Evolutionary conservation across 129 eudicot genomes (phyloP).

Genomic region (Mikania micrantha): DNA sequence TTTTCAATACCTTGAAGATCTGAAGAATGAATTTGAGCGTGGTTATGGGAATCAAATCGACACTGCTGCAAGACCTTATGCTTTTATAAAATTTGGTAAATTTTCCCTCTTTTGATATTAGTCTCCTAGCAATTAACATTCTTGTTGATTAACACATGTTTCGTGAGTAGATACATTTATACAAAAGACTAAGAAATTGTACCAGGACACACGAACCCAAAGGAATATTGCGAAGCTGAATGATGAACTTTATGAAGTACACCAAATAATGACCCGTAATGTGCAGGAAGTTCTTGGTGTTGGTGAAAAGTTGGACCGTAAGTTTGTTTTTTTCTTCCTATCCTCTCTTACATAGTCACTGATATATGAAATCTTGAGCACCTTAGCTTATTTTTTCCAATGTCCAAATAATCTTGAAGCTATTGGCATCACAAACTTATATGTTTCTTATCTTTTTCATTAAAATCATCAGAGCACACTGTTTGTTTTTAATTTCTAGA

Average conservation of each 20-base stretch:
- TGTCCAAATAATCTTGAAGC: neutral
- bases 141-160: neutral
- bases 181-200: constrained; percentile 86
- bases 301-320: constrained; percentile 99
- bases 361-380: neutral
- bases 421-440: neutral
- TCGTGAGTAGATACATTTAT: constrained; percentile 65
- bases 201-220: constrained; percentile 96
- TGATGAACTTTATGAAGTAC: constrained; percentile 98
- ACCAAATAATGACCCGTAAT: constrained; percentile 97
- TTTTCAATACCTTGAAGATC: constrained; percentile 93
- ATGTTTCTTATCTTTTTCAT: neutral
- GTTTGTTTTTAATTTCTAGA: neutral
- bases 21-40: constrained; percentile 90
- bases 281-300: constrained; percentile 99
- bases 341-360: neutral
- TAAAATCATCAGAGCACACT: neutral
- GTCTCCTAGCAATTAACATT: neutral
- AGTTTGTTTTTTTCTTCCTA: too few species aligned
- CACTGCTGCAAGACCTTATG: constrained; percentile 97
- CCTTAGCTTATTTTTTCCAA: neutral
- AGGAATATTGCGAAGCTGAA: constrained; percentile 81
- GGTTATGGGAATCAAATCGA: constrained; percentile 87
- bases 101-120: neutral
- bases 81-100: constrained; percentile 90